Conservation (phyloP, 768 basidiomycete species). For the Suillus hirtellus region DNA sequence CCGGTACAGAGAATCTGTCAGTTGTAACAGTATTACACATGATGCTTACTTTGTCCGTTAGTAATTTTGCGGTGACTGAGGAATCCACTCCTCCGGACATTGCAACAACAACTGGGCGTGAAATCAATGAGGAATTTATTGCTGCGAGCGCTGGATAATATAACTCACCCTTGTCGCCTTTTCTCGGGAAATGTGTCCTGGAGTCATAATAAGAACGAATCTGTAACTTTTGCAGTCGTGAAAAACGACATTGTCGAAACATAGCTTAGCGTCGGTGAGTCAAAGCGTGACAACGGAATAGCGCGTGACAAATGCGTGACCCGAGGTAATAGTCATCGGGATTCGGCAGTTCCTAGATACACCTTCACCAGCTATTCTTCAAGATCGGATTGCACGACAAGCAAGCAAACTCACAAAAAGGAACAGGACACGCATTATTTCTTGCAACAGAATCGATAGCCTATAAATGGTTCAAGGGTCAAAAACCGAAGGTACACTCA, state of each 20-base stretch:
- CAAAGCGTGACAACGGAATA: constrained; percentile 6
- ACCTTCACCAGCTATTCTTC: background rate
- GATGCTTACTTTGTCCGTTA: constrained; percentile 60
- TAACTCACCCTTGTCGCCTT: constrained; percentile 29
- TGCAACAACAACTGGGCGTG: constrained; percentile 71
- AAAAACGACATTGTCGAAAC: constrained; percentile 17
- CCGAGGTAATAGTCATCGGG: background rate
- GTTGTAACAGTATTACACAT: background rate
- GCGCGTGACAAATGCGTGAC: constrained; percentile 6
- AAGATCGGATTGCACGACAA: constrained; percentile 4
- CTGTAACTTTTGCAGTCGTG: constrained; percentile 7
- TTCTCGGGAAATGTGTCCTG: constrained; percentile 18
- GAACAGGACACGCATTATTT: background rate
- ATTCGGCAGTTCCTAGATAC: background rate
- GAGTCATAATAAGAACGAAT: constrained; percentile 21
- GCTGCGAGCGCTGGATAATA: background rate
- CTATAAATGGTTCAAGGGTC: constrained; percentile 42
- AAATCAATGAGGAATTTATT: background rate
- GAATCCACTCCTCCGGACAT: constrained; percentile 98
- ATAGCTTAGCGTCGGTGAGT: background rate
- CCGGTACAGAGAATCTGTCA: background rate
- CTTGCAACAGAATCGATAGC: background rate
- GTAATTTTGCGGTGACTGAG: constrained; percentile 78
- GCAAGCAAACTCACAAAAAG: background rate
- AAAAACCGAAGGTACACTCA: constrained; percentile 36